Conservation (phyloP, 2,329 filamentous ascomycete genomes). For the Fusarium falciforme region DNA sequence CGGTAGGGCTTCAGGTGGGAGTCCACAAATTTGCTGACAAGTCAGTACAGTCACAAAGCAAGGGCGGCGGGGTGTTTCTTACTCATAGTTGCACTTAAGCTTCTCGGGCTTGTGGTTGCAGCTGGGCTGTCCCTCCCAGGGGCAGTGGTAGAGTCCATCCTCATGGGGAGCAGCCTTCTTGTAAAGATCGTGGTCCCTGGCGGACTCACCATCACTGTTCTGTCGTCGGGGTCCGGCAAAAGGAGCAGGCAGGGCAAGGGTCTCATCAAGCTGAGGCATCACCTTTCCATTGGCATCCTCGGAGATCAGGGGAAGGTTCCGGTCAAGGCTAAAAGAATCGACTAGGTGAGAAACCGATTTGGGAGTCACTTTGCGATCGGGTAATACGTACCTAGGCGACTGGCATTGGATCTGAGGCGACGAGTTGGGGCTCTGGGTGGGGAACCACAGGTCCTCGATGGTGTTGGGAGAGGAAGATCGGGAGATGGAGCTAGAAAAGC, state of each 20-base stretch:
- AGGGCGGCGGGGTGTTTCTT: conserved; percentile 56
- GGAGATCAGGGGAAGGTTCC: conserved; percentile 45
- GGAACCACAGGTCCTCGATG: conserved; percentile 61
- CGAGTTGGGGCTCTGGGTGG: conserved; percentile 54
- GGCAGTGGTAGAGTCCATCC: conserved; percentile 94
- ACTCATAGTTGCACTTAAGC: conserved; percentile 99
- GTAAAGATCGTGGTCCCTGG: conserved; percentile 77
- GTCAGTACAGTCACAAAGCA: conserved; percentile 36
- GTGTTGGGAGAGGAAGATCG: conserved; percentile 63
- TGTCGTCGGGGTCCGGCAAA: conserved; percentile 59
- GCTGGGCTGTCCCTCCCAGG: conserved; percentile 75
- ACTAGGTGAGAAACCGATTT: conserved; percentile 38
- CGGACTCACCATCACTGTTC: conserved; percentile 66
- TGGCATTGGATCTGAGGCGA: conserved; percentile 62
- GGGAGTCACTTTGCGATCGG: conserved; percentile 1
- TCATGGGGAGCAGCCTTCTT: conserved; percentile 70
- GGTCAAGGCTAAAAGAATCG: conserved; percentile 45
- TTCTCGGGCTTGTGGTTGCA: conserved; percentile 95
- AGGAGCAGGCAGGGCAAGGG: conserved; percentile 47
- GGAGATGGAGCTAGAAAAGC: conserved; percentile 64
- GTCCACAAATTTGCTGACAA: conserved; percentile 89
- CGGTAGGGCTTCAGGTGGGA: conserved; percentile 97
- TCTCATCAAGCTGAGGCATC: conserved; percentile 46
- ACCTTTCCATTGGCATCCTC: conserved; percentile 43
- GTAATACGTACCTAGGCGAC: conserved; percentile 64